Evolutionary conservation across 352 stramenopile genomes (phyloP).

Genomic region (Pythium volutum): DNA sequence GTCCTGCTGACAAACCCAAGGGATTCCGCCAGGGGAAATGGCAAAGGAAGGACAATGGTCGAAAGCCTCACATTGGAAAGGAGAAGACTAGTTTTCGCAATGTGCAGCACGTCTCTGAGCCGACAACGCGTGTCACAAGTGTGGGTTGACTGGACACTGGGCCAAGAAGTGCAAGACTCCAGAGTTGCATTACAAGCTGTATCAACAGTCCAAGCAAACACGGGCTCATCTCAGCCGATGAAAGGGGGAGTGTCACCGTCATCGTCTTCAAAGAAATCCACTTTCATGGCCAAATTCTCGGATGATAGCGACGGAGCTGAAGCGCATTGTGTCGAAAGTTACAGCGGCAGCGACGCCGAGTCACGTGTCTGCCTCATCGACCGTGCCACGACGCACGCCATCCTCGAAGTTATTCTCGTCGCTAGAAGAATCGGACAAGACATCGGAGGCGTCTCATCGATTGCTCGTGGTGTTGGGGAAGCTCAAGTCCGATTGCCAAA

Average conservation of each 20-base stretch:
- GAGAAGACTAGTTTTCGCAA: not conserved
- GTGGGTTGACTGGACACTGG: conserved; percentile 10
- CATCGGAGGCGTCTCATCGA: conserved; percentile 3
- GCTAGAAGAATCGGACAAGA: conserved; percentile 1
- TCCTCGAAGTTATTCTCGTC: conserved; percentile 13
- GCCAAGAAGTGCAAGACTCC: conserved; percentile 1
- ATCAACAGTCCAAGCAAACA: conserved; percentile 2
- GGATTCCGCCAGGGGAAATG: not conserved
- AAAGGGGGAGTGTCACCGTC: not conserved
- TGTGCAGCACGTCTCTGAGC: not conserved
- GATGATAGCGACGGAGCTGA: conserved; percentile 13
- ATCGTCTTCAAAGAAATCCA: conserved; percentile 2
- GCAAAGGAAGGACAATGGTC: not conserved
- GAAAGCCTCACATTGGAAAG: not conserved
- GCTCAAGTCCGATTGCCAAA: conserved; percentile 6
- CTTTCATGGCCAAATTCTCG: conserved; percentile 17
- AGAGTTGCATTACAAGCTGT: conserved; percentile 17
- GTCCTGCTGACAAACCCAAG: not conserved
- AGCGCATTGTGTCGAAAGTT: conserved; percentile 13
- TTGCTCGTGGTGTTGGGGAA: conserved; percentile 1
- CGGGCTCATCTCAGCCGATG: not conserved
- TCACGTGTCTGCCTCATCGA: conserved; percentile 12
- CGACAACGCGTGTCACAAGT: conserved; percentile 4
- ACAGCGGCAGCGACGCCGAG: not conserved
- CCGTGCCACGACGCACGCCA: conserved; percentile 9